These are phyloP conservation scores for Phytophthora cryptogea DNA, from an alignment of 352 stramenopile genomes.

Conservation along the genomic window DNA sequence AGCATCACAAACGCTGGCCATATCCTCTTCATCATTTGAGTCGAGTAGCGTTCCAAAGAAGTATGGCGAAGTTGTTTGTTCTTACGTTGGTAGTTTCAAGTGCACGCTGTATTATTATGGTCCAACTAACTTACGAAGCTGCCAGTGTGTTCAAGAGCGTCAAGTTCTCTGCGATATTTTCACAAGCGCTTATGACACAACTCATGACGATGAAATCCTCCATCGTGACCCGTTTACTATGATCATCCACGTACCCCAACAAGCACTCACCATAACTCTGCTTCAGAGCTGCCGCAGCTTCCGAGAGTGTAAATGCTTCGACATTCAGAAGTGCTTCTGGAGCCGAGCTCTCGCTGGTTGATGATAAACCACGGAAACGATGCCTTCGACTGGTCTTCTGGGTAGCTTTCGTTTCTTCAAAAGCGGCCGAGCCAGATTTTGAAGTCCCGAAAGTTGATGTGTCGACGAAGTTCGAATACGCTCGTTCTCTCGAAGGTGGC, in stretches of 20 bases:
- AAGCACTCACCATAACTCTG: slow-evolving; percentile 60
- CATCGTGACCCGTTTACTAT: slow-evolving; percentile 45
- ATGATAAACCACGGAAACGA: slow-evolving; percentile 34
- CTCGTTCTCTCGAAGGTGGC: slow-evolving; percentile 6
- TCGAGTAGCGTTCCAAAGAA: too few species aligned
- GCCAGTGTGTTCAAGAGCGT: slow-evolving; percentile 60
- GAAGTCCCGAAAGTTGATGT: slow-evolving; percentile 22
- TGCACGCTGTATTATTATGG: background rate
- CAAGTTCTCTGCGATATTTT: slow-evolving; percentile 64
- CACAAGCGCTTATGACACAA: slow-evolving; percentile 63
- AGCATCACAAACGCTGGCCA: too few species aligned
- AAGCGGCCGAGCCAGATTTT: slow-evolving; percentile 16
- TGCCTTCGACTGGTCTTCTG: slow-evolving; percentile 15
- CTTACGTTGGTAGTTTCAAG: background rate
- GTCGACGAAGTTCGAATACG: slow-evolving; percentile 42
- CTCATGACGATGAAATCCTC: slow-evolving; percentile 78
- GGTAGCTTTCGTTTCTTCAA: slow-evolving; percentile 7
- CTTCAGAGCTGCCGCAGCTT: slow-evolving; percentile 51
- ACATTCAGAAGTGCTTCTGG: slow-evolving; percentile 57
- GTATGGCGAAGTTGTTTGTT: too few species aligned
- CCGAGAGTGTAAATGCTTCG: slow-evolving; percentile 62
- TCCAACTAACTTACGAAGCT: slow-evolving; percentile 38
- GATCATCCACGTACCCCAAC: slow-evolving; percentile 37
- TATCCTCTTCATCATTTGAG: too few species aligned
- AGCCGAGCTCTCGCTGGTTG: slow-evolving; percentile 37